Evolutionary conservation across 345 rosid genomes (phyloP).

Genomic region (Brassica incana): DNA sequence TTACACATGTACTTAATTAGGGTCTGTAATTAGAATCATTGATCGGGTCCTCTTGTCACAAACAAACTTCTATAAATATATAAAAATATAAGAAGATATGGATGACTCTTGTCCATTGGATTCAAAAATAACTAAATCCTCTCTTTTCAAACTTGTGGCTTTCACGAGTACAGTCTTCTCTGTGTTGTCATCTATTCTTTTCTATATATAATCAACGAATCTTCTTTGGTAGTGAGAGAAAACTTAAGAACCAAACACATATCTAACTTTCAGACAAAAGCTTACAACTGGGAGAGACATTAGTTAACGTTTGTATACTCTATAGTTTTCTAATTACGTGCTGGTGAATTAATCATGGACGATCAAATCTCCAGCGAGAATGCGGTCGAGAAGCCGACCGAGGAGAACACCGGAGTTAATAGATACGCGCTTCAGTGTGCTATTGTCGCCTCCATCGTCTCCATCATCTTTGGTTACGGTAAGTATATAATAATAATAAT

Average conservation of each 20-base stretch:
- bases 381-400: constrained; percentile 1
- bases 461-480: constrained; percentile 92
- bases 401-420: constrained; percentile 43
- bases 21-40: constrained; percentile 14
- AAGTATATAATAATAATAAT: not conserved
- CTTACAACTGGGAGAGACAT: constrained; percentile 15
- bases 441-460: constrained; percentile 71
- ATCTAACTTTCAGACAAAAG: constrained; percentile 26
- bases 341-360: constrained; percentile 25
- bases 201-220: constrained; percentile 21
- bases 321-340: constrained; percentile 11
- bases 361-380: constrained; percentile 25
- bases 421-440: constrained; percentile 68
- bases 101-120: constrained; percentile 32
- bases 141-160: constrained; percentile 9
- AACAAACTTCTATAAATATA: constrained; percentile 22
- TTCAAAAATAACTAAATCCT: constrained; percentile 24
- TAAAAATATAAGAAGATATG: not conserved
- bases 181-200: constrained; percentile 5
- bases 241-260: constrained; percentile 19
- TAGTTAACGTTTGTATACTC: not conserved
- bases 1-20: not conserved
- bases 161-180: constrained; percentile 23
- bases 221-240: constrained; percentile 25
- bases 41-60: constrained; percentile 12